These are phyloP conservation scores for Cucurbitaria berberidis DNA, from an alignment of 2,329 filamentous ascomycete genomes.

Conservation along the genomic window DNA sequence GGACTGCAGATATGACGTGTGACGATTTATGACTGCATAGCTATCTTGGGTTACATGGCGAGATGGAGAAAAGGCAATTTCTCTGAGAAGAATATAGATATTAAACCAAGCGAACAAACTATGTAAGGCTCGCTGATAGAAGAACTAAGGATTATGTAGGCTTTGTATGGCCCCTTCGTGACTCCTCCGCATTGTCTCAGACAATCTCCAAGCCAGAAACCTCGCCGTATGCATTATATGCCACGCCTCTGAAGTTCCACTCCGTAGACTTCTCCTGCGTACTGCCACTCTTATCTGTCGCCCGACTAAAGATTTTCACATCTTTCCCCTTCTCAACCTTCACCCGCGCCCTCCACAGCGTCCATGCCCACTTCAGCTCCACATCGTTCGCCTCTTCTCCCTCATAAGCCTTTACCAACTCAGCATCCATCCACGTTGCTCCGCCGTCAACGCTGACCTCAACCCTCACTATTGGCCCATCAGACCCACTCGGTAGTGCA, in stretches of 20 bases:
- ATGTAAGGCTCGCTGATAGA: background rate
- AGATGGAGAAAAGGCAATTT: background rate
- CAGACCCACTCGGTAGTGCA: slow-evolving; percentile 60
- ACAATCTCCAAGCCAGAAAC: slow-evolving; percentile 56
- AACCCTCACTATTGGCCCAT: slow-evolving; percentile 61
- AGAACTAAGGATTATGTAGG: background rate
- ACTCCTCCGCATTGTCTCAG: slow-evolving; percentile 13
- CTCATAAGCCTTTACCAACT: slow-evolving; percentile 38
- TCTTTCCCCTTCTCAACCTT: slow-evolving; percentile 50
- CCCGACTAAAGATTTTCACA: slow-evolving; percentile 59
- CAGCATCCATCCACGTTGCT: slow-evolving; percentile 57
- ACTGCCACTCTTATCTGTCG: slow-evolving; percentile 61
- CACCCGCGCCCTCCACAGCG: slow-evolving; percentile 59
- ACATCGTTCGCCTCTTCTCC: slow-evolving; percentile 20
- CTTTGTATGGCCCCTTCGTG: background rate
- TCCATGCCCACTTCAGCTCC: slow-evolving; percentile 62
- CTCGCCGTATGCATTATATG: slow-evolving; percentile 66
- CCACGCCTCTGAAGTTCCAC: slow-evolving; percentile 67
- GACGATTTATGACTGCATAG: slow-evolving; percentile 16
- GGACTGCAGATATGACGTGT: background rate
- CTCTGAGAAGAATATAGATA: background rate
- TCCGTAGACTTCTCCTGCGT: slow-evolving; percentile 55
- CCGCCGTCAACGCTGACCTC: slow-evolving; percentile 61
- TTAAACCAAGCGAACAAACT: background rate
- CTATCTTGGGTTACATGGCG: slow-evolving; percentile 8